phyloP scores from a whole-genome alignment of 2,329 filamentous ascomycete species.

The Ophiosphaerella korrae region DNA sequence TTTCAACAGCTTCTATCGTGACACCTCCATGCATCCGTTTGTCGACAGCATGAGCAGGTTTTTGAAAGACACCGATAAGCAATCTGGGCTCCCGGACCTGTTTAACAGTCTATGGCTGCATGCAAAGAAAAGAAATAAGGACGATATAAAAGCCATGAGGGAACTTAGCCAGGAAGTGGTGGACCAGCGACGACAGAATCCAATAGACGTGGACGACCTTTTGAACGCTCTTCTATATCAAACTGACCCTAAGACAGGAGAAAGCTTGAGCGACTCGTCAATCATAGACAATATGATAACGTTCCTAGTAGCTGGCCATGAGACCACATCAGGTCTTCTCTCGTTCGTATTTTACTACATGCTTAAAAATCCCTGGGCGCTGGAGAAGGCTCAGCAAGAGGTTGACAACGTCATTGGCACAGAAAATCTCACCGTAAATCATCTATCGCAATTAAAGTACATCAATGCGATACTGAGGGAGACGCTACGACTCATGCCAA shows the following conservation, averaged over 20 bases:
- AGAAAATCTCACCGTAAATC: constrained; percentile 49
- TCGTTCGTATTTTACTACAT: constrained; percentile 55
- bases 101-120: constrained; percentile 5
- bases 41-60: constrained; percentile 29
- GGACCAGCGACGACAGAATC: constrained; percentile 56
- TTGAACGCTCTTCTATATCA: constrained; percentile 62
- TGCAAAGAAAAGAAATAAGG: constrained; percentile 33
- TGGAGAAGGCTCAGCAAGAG: constrained; percentile 56
- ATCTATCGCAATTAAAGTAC: constrained; percentile 57
- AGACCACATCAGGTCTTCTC: constrained; percentile 30
- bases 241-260: constrained; percentile 64
- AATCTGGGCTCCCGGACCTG: constrained; percentile 9
- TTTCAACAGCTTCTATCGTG: constrained; percentile 36
- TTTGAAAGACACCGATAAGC: constrained; percentile 5
- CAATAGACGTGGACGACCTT: constrained; percentile 60
- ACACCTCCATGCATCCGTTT: constrained; percentile 32
- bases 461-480: constrained; percentile 53
- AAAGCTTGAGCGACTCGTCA: constrained; percentile 59
- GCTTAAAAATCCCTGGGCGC: constrained; percentile 53
- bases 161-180: constrained; percentile 59
- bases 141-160: constrained; percentile 58
- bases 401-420: constrained; percentile 57
- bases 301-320: constrained; percentile 61
- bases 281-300: constrained; percentile 69
- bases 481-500: constrained; percentile 57